A percentile compares a stretch with the other conserved stretches of the same genome.
These are phyloP conservation scores for Candida koratica DNA, from an alignment of 805 yeast species.

Conservation along the genomic window DNA sequence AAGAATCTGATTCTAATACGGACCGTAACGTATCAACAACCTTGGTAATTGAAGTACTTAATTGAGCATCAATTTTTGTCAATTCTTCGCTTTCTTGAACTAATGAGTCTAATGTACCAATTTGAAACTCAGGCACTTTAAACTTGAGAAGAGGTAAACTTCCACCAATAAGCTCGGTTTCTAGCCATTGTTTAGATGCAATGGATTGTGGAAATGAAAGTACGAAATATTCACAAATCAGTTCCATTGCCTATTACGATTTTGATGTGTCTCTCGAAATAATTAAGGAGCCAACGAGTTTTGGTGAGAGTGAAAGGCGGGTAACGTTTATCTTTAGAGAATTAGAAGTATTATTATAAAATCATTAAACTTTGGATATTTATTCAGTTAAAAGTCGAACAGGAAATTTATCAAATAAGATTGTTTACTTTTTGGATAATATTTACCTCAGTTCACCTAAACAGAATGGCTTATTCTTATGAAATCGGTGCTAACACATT, in stretches of 20 bases:
- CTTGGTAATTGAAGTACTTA: constrained; percentile 65
- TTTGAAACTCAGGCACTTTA: constrained; percentile 78
- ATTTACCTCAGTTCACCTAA: too few relatives aligned
- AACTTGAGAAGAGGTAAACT: constrained; percentile 54
- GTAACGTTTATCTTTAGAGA: constrained; percentile 1
- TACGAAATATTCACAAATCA: constrained; percentile 45
- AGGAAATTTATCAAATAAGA: too few relatives aligned
- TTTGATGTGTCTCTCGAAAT: constrained; percentile 1
- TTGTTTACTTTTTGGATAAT: too few relatives aligned
- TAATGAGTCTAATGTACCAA: constrained; percentile 89
- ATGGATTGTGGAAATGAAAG: constrained; percentile 58
- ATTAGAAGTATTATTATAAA: not conserved
- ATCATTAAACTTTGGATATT: too few relatives aligned
- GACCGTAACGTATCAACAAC: constrained; percentile 66
- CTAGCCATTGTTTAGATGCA: constrained; percentile 51
- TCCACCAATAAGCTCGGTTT: constrained; percentile 53
- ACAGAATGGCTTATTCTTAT: too few relatives aligned
- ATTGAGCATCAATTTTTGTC: constrained; percentile 73
- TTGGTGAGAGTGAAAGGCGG: constrained; percentile 5
- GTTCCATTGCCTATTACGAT: constrained; percentile 20
- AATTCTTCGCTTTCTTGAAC: constrained; percentile 91
- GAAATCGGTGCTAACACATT: too few relatives aligned
- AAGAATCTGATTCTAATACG: constrained; percentile 24
- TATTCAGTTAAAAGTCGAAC: too few relatives aligned
- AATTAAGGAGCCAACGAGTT: constrained; percentile 6